A percentile compares a stretch with the other conserved stretches of the same genome.
phyloP scores from a whole-genome alignment of 1,284 basidiomycete genomes.

The Moniliella sp. region DNA sequence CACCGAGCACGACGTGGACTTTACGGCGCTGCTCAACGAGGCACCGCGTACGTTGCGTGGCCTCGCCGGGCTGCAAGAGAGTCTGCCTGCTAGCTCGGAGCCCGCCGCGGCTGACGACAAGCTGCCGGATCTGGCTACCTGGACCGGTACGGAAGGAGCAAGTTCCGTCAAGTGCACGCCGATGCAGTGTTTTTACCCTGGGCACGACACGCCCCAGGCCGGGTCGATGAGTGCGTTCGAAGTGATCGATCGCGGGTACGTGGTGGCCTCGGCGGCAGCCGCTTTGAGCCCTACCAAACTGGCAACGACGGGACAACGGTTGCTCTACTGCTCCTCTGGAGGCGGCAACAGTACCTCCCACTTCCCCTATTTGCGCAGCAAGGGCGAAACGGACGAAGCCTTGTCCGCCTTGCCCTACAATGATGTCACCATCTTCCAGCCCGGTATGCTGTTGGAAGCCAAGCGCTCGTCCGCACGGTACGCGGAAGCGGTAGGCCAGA shows the following conservation, averaged over 20 bases:
- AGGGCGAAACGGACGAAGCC: conserved; percentile 51
- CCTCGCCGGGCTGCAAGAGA: too few relatives aligned
- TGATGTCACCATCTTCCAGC: conserved; percentile 49
- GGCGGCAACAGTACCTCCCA: conserved; percentile 9
- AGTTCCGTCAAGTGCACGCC: conserved; percentile 4
- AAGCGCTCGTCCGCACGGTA: too few relatives aligned
- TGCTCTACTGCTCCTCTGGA: conserved; percentile 49
- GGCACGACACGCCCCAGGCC: conserved; percentile 35
- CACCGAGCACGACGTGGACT: conserved; percentile 10
- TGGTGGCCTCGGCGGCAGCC: conserved; percentile 47
- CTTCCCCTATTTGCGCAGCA: conserved; percentile 36
- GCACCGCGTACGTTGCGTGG: not conserved
- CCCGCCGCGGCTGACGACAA: too few relatives aligned
- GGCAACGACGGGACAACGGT: conserved; percentile 36
- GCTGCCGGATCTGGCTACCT: too few relatives aligned
- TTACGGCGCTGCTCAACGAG: conserved; percentile 6
- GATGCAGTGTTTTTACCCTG: conserved; percentile 9
- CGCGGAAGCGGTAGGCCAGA: too few relatives aligned
- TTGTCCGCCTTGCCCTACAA: conserved; percentile 47
- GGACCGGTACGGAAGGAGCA: conserved; percentile 4
- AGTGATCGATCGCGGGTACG: conserved; percentile 52
- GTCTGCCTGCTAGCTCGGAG: too few relatives aligned
- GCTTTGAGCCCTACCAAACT: conserved; percentile 42
- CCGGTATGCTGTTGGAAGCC: conserved; percentile 39
- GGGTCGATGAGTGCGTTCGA: conserved; percentile 48